phyloP scores from a whole-genome alignment of 495 filamentous ascomycete genomes.

The Penicillium subrubescens region DNA sequence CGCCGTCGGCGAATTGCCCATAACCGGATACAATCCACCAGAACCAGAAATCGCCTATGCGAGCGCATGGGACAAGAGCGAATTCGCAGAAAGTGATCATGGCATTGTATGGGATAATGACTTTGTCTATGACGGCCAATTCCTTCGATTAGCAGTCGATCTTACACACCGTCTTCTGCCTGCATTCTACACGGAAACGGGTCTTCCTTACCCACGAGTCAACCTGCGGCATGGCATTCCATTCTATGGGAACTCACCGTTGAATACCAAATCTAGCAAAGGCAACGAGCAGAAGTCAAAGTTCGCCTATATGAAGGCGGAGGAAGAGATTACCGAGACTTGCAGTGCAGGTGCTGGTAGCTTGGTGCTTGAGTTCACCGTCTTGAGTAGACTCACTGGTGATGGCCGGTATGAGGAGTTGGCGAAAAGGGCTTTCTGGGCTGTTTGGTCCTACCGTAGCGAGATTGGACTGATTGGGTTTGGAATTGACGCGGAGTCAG shows the following conservation, averaged over 20 bases:
- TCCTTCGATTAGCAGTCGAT: slow-evolving; percentile 82
- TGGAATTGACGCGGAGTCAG: slow-evolving; percentile 89
- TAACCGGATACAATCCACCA: slow-evolving; percentile 68
- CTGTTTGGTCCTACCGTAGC: slow-evolving; percentile 86
- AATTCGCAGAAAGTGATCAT: slow-evolving; percentile 35
- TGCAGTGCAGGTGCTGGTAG: slow-evolving; percentile 96
- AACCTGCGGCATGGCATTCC: slow-evolving; percentile 91
- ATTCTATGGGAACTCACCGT: slow-evolving; percentile 80
- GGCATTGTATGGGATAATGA: slow-evolving; percentile 73
- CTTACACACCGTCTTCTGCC: slow-evolving; percentile 81
- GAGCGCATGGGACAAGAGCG: slow-evolving; percentile 42
- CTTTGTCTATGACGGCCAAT: slow-evolving; percentile 86
- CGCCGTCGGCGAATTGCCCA: slow-evolving; percentile 84
- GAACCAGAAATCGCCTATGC: slow-evolving; percentile 35
- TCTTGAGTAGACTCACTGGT: slow-evolving; percentile 84
- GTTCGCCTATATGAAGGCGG: slow-evolving; percentile 16
- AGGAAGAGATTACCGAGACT: slow-evolving; percentile 84
- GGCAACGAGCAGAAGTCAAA: slow-evolving; percentile 16
- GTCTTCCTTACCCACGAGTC: slow-evolving; percentile 91
- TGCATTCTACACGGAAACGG: slow-evolving; percentile 86
- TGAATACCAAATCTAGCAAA: slow-evolving; percentile 45
- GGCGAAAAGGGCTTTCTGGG: slow-evolving; percentile 92
- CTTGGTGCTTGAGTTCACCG: slow-evolving; percentile 88
- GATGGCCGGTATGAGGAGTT: slow-evolving; percentile 83
- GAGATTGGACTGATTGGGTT: slow-evolving; percentile 85